A percentile compares a stretch with the other conserved stretches of the same genome.
Conservation (phyloP, 1,139 yeast species). For the Yamadazyma epiphylla region DNA sequence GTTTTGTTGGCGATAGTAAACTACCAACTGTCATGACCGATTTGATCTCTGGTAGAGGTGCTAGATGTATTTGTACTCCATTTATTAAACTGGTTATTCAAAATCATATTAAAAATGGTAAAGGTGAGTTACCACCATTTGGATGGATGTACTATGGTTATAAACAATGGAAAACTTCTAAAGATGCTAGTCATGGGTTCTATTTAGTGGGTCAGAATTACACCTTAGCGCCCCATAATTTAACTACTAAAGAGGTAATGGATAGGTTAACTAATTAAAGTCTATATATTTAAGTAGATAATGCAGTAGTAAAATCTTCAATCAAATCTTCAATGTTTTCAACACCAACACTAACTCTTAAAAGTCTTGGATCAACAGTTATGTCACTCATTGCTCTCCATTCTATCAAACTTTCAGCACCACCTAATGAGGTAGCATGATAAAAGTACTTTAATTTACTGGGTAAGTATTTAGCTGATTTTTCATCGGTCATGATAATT, state of each 20-base stretch:
- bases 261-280: constrained; percentile 7
- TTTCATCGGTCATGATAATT: constrained; percentile 47
- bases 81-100: constrained; percentile 18
- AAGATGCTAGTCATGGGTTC: constrained; percentile 22
- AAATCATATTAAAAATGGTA: constrained; percentile 3
- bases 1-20: constrained; percentile 12
- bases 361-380: constrained; percentile 47
- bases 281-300: constrained; percentile 4
- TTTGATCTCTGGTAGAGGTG: constrained; percentile 36
- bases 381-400: constrained; percentile 82
- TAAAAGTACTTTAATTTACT: constrained; percentile 65
- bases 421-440: constrained; percentile 92
- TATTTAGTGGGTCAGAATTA: constrained; percentile 34
- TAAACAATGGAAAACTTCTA: constrained; percentile 17
- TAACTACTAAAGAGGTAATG: constrained; percentile 12
- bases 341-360: constrained; percentile 76
- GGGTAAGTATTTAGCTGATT: constrained; percentile 63
- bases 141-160: constrained; percentile 34
- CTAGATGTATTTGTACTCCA: constrained; percentile 32
- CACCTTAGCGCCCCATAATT: constrained; percentile 11
- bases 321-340: constrained; percentile 74
- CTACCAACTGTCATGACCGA: constrained; percentile 29
- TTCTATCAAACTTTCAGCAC: constrained; percentile 88
- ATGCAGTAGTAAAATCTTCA: constrained; percentile 46
- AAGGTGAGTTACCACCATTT: constrained; percentile 27